Conservation (phyloP, 306 rosid genomes). For the peach (Prunus persica) region DNA sequence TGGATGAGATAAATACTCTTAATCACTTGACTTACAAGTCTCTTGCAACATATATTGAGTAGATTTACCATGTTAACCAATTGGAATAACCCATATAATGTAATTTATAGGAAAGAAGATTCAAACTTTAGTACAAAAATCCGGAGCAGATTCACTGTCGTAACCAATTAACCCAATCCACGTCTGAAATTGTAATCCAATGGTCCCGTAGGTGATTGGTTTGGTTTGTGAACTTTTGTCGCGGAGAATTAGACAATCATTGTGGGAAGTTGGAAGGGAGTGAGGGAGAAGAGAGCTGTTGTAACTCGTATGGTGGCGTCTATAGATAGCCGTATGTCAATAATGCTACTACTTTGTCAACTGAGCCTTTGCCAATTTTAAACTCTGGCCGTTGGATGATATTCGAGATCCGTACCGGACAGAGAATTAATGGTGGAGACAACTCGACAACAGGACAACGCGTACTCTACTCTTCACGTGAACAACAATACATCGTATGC, state of each 20-base stretch:
- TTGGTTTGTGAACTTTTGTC: too few species aligned
- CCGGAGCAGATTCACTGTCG: accelerated
- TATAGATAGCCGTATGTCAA: neutral
- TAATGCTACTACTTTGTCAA: neutral
- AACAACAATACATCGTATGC: neutral
- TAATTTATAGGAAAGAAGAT: too few species aligned
- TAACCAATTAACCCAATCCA: too few species aligned
- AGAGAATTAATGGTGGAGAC: neutral
- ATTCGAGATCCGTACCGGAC: neutral
- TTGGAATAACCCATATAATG: too few species aligned
- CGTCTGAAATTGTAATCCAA: too few species aligned
- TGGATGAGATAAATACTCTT: too few species aligned
- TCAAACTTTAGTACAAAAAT: too few species aligned
- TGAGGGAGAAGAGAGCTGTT: too few species aligned
- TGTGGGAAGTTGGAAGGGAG: neutral
- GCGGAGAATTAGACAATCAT: neutral
- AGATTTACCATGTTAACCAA: too few species aligned
- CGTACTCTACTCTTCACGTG: slow-evolving; percentile 5
- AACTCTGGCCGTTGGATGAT: neutral
- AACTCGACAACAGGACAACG: neutral
- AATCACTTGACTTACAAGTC: accelerated
- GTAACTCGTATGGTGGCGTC: neutral
- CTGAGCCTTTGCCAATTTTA: neutral
- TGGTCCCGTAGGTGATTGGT: too few species aligned
- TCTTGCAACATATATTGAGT: too few species aligned